phyloP scores from a whole-genome alignment of 306 rosid genomes.

The Castanopsis chinensis region DNA sequence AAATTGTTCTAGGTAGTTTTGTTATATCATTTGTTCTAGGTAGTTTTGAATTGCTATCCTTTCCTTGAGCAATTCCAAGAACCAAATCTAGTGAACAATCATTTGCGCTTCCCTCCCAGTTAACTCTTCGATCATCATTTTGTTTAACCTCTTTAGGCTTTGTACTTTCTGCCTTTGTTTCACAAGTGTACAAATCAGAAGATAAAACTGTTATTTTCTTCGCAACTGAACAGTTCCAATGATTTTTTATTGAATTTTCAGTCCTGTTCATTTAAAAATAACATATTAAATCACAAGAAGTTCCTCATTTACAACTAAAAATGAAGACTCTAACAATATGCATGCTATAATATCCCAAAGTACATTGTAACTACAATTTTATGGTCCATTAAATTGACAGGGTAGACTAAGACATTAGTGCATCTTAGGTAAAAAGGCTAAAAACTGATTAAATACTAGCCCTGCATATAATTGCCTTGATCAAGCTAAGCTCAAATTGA shows the following conservation, averaged over 20 bases:
- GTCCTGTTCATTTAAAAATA: conserved; percentile 31
- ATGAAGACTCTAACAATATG: neutral
- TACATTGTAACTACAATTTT: neutral
- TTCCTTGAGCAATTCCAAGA: neutral
- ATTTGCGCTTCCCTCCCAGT: neutral
- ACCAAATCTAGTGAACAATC: conserved; percentile 8
- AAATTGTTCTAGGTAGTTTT: neutral
- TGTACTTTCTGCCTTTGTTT: neutral
- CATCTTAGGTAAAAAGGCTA: no score
- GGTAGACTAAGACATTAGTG: no score
- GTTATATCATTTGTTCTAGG: neutral
- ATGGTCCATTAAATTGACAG: neutral
- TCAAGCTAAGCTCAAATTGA: no score
- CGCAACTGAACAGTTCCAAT: conserved; percentile 43
- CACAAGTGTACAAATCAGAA: neutral
- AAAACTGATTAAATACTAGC: no score
- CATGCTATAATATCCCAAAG: neutral
- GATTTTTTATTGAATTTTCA: conserved; percentile 45
- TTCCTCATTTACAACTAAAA: neutral
- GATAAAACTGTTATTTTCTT: conserved; percentile 17
- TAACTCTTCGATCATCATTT: neutral
- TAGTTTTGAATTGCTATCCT: neutral
- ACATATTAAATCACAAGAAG: neutral
- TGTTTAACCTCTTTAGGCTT: neutral
- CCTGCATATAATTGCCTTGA: no score